Evolutionary conservation across 345 rosid species (phyloP).

Genomic region (Bruguiera parviflora): DNA sequence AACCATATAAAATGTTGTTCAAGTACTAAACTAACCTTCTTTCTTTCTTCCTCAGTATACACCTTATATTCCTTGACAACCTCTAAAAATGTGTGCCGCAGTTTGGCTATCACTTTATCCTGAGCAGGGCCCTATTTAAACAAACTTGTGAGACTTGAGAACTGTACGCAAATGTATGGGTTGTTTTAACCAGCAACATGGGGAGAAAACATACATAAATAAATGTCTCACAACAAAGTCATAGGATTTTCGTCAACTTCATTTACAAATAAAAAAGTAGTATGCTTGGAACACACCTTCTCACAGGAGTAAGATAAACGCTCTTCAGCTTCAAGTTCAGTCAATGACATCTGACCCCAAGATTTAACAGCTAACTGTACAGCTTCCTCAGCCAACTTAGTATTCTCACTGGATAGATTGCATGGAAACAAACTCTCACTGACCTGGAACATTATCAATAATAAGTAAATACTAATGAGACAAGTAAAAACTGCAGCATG

Average conservation of each 20-base stretch:
- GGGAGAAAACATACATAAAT: not conserved
- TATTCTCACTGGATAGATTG: conserved; percentile 59
- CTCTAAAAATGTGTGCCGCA: conserved; percentile 68
- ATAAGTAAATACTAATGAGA: conserved; percentile 11
- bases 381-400: conserved; percentile 78
- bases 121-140: conserved; percentile 75
- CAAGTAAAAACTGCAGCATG: not conserved
- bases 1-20: conserved; percentile 14
- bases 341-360: conserved; percentile 84
- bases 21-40: conserved; percentile 44
- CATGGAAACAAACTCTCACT: conserved; percentile 84
- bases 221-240: conserved; percentile 1
- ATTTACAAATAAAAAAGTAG: conserved; percentile 14
- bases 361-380: conserved; percentile 69
- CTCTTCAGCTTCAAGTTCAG: conserved; percentile 96
- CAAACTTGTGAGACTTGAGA: not conserved
- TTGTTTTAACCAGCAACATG: not conserved
- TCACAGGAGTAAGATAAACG: conserved; percentile 91
- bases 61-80: conserved; percentile 73
- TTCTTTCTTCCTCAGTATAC: conserved; percentile 84
- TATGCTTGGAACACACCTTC: conserved; percentile 48
- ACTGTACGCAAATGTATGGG: conserved; percentile 2
- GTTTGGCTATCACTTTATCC: conserved; percentile 81
- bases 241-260: not conserved
- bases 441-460: conserved; percentile 47